Conservation (phyloP, 2,329 filamentous ascomycete species). For the Xylariaceae sp. region DNA sequence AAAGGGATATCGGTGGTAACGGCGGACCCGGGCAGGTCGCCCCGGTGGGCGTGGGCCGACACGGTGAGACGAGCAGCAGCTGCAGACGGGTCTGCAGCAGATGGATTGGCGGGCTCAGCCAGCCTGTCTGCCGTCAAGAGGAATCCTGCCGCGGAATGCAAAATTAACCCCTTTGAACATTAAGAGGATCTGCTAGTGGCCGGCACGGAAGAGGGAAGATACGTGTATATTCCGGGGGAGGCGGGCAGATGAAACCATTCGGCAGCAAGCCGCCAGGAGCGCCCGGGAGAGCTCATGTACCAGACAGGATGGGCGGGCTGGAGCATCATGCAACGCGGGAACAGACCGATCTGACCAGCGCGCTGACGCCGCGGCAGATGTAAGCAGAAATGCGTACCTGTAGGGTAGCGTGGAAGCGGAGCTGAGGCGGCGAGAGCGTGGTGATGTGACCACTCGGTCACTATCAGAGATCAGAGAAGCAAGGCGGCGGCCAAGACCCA, state of each 20-base stretch:
- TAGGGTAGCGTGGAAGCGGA: too few relatives aligned
- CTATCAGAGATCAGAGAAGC: too few relatives aligned
- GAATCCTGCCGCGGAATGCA: too few relatives aligned
- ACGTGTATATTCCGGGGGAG: slow-evolving; percentile 8
- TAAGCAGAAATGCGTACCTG: too few relatives aligned
- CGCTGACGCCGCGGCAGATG: slow-evolving; percentile 1
- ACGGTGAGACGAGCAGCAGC: slow-evolving; percentile 13
- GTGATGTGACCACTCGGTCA: slow-evolving; percentile 14
- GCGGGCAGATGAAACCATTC: slow-evolving; percentile 4
- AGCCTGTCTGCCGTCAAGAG: background rate
- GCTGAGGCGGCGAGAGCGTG: too few relatives aligned
- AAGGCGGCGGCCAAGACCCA: background rate
- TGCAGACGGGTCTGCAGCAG: slow-evolving; percentile 15
- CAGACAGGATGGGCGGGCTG: slow-evolving; percentile 4
- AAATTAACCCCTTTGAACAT: slow-evolving; percentile 1
- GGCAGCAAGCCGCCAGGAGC: slow-evolving; percentile 1
- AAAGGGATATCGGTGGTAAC: slow-evolving; percentile 18
- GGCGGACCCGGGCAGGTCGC: slow-evolving; percentile 18
- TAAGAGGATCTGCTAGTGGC: background rate
- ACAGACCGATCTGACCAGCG: slow-evolving; percentile 4
- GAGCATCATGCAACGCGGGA: background rate
- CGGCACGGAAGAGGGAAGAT: slow-evolving; percentile 11
- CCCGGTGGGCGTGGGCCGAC: slow-evolving; percentile 14
- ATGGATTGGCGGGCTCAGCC: background rate
- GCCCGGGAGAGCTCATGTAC: background rate